Evolutionary conservation across 2,329 filamentous ascomycete species (phyloP), one percentile per base, ranked within the genome.

Genomic region (Calonectria fujianensis): DNA sequence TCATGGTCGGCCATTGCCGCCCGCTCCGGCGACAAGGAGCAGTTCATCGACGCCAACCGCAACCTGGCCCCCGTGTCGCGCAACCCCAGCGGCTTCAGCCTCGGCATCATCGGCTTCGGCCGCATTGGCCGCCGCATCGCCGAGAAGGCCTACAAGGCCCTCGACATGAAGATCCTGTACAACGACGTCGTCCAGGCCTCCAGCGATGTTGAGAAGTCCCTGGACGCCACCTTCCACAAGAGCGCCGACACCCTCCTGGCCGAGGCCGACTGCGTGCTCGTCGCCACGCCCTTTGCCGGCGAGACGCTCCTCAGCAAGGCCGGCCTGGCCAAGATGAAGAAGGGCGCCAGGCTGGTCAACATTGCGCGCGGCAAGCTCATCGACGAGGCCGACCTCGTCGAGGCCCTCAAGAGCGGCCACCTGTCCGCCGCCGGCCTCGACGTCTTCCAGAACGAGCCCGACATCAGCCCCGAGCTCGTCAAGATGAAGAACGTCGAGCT

Each of bases 331-430:
- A 91, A 91, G 83, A 95, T 95, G 93, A 95, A 95, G 84, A 87
- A 89, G 66, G 93, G 92, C 10, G 90, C 93, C 3, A 89, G 94
- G 4, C 88, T 95, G 27, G 89, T 95, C 76, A 95, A 95, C 83
- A 94, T 93, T 2, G 93, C 93, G 1, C 89, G 93, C 10, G 93
- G 93, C 2, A 92, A 92, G n/a, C 90, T 95, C 35, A 93, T 95
- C 73, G 91, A 95, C 74, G 93, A 95, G 83, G 91, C 86, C 4
- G 93, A 93, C 0, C 88, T 95, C 13, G 93, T 94, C 2, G 86
- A 91, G 65, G 93, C 93, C 0, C 85, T 95, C 1, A 87, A 93
- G 61, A 89, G 86, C 37, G 93, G 93, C 0, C 77, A 81, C n/a
- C 91, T 95, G 8, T 89, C 88, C 66, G 92, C 90, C 0, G 90